phyloP scores from a whole-genome alignment of 768 basidiomycete genomes.

The Pleurotus ostreatus region DNA sequence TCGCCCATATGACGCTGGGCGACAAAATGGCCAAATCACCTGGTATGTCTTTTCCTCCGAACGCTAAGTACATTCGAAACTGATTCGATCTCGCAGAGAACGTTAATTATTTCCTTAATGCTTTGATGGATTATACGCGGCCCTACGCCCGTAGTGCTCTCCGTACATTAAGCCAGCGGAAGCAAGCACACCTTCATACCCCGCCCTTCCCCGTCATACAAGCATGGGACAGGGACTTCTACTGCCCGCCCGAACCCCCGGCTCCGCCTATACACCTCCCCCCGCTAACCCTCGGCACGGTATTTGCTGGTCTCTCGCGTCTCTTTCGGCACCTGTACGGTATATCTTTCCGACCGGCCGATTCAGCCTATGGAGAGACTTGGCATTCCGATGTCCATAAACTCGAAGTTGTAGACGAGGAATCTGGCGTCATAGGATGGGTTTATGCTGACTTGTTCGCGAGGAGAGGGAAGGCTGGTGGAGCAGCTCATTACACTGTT shows the following conservation, averaged over 20 bases:
- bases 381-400: conserved; percentile 91
- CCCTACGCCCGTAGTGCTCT: conserved; percentile 77
- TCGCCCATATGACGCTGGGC: conserved; percentile 78
- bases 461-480: conserved; percentile 78
- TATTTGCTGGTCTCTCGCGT: conserved; percentile 87
- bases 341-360: conserved; percentile 70
- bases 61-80: neutral
- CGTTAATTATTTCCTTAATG: conserved; percentile 80
- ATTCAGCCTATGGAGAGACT: conserved; percentile 70
- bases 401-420: conserved; percentile 89
- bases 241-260: conserved; percentile 76
- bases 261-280: conserved; percentile 71
- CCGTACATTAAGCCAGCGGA: conserved; percentile 58
- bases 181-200: conserved; percentile 68
- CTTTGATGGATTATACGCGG: conserved; percentile 75
- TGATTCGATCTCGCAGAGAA: conserved; percentile 49
- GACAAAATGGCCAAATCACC: conserved; percentile 99
- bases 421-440: conserved; percentile 84
- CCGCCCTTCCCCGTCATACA: conserved; percentile 63
- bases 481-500: conserved; percentile 97
- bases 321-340: conserved; percentile 88
- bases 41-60: conserved; percentile 32
- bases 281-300: conserved; percentile 82
- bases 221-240: conserved; percentile 98
- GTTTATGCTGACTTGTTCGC: conserved; percentile 93